A percentile compares a stretch with the other conserved stretches of the same genome.
phyloP scores from a whole-genome alignment of 768 basidiomycete species.

The Lentinus brumalis region DNA sequence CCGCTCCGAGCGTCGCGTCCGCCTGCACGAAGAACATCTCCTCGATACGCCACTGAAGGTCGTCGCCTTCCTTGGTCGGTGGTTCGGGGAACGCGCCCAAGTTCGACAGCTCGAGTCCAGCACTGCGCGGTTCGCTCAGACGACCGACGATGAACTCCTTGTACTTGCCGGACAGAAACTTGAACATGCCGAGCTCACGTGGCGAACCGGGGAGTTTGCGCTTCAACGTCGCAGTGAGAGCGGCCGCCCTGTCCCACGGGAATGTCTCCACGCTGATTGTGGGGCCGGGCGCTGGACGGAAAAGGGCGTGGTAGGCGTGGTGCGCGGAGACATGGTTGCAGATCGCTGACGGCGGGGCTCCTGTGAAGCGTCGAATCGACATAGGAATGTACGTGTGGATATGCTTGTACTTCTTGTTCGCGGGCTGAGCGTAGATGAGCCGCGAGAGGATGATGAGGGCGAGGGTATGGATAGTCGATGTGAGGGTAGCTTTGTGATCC shows the following conservation, averaged over 20 bases:
- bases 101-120: slow-evolving; percentile 43
- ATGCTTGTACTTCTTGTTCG: slow-evolving; percentile 7
- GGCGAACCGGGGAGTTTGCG: slow-evolving; percentile 21
- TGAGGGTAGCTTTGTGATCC: slow-evolving; percentile 36
- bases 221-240: slow-evolving; percentile 31
- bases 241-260: slow-evolving; percentile 35
- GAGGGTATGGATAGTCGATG: slow-evolving; percentile 34
- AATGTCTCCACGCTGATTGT: slow-evolving; percentile 8
- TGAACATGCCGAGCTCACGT: slow-evolving; percentile 35
- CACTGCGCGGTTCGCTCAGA: slow-evolving; percentile 36
- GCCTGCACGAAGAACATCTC: slow-evolving; percentile 21
- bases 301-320: slow-evolving; percentile 25
- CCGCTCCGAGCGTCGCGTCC: slow-evolving; percentile 9
- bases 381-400: slow-evolving; percentile 30
- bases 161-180: slow-evolving; percentile 37
- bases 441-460: slow-evolving; percentile 33
- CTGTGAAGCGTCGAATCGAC: slow-evolving; percentile 36
- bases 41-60: slow-evolving; percentile 19
- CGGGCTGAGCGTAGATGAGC: slow-evolving; percentile 22
- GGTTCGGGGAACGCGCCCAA: slow-evolving; percentile 32
- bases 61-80: neutral
- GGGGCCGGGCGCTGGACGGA: slow-evolving; percentile 1
- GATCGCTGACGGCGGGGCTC: slow-evolving; percentile 31
- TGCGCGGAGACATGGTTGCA: slow-evolving; percentile 38
- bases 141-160: slow-evolving; percentile 31